Conservation (phyloP, 2,329 filamentous ascomycete species). For the Colletotrichum orchidophilum region DNA sequence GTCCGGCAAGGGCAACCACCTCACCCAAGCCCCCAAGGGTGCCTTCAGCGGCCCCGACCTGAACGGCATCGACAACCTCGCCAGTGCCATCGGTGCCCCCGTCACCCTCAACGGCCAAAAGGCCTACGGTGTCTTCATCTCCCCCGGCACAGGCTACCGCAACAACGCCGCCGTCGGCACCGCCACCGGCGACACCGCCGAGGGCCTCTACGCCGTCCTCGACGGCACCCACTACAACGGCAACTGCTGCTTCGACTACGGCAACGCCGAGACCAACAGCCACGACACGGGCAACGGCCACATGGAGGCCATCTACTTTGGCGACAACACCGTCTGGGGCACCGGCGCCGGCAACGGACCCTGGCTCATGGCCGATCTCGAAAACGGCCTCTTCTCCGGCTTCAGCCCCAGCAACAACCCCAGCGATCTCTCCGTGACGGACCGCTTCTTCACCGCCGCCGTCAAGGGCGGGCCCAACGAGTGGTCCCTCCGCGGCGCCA, state of each 20-base stretch:
- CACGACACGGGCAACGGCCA: conserved; percentile 68
- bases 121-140: conserved; percentile 71
- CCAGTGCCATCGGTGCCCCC: conserved; percentile 67
- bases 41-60: conserved; percentile 64
- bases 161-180: conserved; percentile 63
- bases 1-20: conserved; percentile 68
- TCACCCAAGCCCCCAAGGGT: conserved; percentile 69
- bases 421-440: conserved; percentile 59
- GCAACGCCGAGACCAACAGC: conserved; percentile 63
- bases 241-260: conserved; percentile 67
- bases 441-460: conserved; percentile 65
- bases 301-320: conserved; percentile 77
- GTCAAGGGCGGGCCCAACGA: conserved; percentile 65
- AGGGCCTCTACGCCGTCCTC: conserved; percentile 69
- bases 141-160: conserved; percentile 70
- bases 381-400: conserved; percentile 73
- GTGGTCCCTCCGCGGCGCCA: conserved; percentile 69
- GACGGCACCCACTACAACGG: conserved; percentile 69
- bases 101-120: conserved; percentile 68
- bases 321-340: conserved; percentile 64
- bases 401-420: conserved; percentile 54
- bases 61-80: conserved; percentile 68
- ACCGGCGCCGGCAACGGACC: conserved; percentile 66
- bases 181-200: conserved; percentile 62
- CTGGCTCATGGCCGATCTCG: conserved; percentile 76